Conservation (phyloP, 345 rosid species). For the Aquilaria malaccensis region DNA sequence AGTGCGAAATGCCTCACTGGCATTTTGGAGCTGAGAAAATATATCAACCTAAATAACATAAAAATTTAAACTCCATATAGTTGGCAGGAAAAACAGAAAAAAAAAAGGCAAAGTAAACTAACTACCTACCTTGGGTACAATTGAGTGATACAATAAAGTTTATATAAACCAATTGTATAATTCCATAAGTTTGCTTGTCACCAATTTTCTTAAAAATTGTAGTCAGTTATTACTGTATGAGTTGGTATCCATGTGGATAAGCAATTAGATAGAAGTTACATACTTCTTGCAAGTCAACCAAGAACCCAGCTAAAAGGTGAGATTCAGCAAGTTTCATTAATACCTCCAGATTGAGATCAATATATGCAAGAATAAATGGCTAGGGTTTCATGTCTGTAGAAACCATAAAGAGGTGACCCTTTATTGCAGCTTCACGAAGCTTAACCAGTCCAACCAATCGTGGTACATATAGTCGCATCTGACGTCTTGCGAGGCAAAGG, state of each 20-base stretch:
- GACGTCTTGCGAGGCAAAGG: too few species aligned
- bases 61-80: slow-evolving; percentile 2
- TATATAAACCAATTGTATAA: slow-evolving; percentile 82
- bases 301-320: background rate
- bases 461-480: too few species aligned
- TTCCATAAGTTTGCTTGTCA: slow-evolving; percentile 70
- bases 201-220: slow-evolving; percentile 98
- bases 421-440: slow-evolving; percentile 95
- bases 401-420: slow-evolving; percentile 96
- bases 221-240: slow-evolving; percentile 87
- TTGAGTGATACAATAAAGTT: slow-evolving; percentile 91
- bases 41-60: slow-evolving; percentile 75
- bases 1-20: slow-evolving; percentile 98
- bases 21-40: slow-evolving; percentile 96
- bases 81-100: background rate
- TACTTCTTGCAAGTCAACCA: too few species aligned
- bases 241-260: too few species aligned
- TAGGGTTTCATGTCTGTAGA: slow-evolving; percentile 99
- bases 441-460: slow-evolving; percentile 66
- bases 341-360: slow-evolving; percentile 94
- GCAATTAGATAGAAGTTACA: background rate
- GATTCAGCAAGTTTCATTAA: background rate
- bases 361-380: slow-evolving; percentile 95
- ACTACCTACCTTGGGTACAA: slow-evolving; percentile 84
- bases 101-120: background rate